A percentile compares a stretch with the other conserved stretches of the same genome.
phyloP scores from a whole-genome alignment of 129 eudicot species.

The Flaveria trinervia region DNA sequence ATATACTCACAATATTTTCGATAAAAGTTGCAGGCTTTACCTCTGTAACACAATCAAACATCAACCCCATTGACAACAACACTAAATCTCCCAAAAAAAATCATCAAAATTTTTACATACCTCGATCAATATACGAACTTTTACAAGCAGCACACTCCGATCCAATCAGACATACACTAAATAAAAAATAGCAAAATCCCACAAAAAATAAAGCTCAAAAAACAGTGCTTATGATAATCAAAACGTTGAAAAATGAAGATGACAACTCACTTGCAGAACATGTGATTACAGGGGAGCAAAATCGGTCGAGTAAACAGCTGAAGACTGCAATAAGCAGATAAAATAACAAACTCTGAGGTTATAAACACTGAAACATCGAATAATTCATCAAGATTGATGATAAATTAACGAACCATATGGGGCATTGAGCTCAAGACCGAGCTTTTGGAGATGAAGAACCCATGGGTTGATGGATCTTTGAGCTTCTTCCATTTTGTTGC shows the following conservation, averaged over 20 bases:
- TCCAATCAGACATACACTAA: conserved; percentile 49
- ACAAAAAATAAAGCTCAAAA: background rate
- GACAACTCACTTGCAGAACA: conserved; percentile 75
- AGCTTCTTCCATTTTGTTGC: conserved; percentile 23
- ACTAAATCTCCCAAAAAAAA: background rate
- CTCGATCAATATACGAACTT: conserved; percentile 46
- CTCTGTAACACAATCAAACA: conserved; percentile 40
- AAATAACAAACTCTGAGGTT: background rate
- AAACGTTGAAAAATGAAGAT: background rate
- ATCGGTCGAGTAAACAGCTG: conserved; percentile 59
- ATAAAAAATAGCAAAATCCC: background rate
- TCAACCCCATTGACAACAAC: background rate
- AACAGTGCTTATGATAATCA: background rate
- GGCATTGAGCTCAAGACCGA: conserved; percentile 85
- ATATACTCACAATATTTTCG: conserved; percentile 66
- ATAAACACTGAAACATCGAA: too few species aligned
- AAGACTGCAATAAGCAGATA: conserved; percentile 40
- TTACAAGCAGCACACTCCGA: conserved; percentile 69
- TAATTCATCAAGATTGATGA: background rate
- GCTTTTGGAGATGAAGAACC: conserved; percentile 74
- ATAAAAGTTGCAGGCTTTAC: conserved; percentile 61
- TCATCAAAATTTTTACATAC: conserved; percentile 28
- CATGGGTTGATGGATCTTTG: conserved; percentile 56
- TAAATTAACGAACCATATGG: conserved; percentile 56
- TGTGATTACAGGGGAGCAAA: conserved; percentile 81